Evolutionary conservation across 2,329 filamentous ascomycete species (phyloP).

Genomic region (Neonectria hederae): DNA sequence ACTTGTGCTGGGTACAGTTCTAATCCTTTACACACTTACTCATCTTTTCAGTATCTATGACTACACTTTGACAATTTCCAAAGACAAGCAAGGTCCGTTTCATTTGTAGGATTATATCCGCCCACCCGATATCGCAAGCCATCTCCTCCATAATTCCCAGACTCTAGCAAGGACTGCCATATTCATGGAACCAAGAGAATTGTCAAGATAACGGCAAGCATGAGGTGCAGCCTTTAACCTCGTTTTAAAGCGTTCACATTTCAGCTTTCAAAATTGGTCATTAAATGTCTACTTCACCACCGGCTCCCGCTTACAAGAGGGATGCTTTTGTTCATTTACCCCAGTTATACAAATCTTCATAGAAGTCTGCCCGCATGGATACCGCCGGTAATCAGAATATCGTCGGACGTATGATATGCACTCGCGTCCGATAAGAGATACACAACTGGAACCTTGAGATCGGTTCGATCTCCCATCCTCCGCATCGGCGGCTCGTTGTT

Average conservation of each 20-base stretch:
- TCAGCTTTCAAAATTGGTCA: not conserved
- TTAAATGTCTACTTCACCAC: not conserved
- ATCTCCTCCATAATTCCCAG: no score
- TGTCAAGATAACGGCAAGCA: no score
- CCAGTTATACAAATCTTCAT: not conserved
- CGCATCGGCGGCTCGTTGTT: conserved; percentile 52
- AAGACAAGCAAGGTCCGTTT: no score
- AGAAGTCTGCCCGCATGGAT: conserved; percentile 43
- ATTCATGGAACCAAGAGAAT: no score
- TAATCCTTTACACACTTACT: no score
- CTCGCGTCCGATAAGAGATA: conserved; percentile 53
- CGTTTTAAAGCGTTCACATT: not conserved
- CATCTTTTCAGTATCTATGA: no score
- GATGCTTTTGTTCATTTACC: not conserved
- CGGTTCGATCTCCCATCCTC: conserved; percentile 49
- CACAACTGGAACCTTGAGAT: conserved; percentile 52
- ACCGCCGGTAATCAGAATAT: conserved; percentile 51
- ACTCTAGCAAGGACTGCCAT: no score
- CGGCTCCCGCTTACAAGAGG: not conserved
- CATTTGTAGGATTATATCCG: no score
- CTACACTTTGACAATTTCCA: no score
- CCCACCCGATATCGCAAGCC: no score
- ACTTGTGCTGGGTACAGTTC: no score
- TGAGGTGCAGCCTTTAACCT: no score
- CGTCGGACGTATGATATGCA: conserved; percentile 52